Evolutionary conservation across 495 filamentous ascomycete genomes (phyloP), one percentile per base, ranked within the genome.

Genomic region (Penicillium odoratum): DNA sequence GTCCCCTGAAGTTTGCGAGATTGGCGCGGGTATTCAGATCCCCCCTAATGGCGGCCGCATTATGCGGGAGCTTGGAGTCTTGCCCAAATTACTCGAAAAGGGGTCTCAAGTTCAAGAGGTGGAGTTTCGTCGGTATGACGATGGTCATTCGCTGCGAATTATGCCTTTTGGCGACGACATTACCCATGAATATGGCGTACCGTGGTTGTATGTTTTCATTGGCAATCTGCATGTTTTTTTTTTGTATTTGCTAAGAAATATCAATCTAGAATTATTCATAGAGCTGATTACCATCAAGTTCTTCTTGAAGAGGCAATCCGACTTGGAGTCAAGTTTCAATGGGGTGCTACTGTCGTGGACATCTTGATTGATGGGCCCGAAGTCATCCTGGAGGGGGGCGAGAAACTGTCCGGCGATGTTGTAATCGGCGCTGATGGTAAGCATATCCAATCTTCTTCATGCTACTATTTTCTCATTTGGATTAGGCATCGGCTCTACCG

Each of bases 11-110:
- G 70, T 85, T 34, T 72, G 69, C 26, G 78, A 85, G 63, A 74
- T 81, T 29, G 65, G 70, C 40, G 79, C 79, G 6, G 81, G 81
- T 7, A 71, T 84, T 9, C 81, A 84, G 57, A 69, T 84, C 47
- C 80, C 81, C 3, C 81, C 81, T 7, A 84, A 84, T 62, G 76
- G 72, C 21, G 67, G 68, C 8, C 71, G 77, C 30, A 64, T 83
- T 0, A 69, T 84, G 47, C 59, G 69, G 30, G 55, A 69, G 46
- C 80, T 83, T 67, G 76, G 74, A n/a, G 62, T 86, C 3, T 62
- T 73, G 29, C 61, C 73, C n/a, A 53, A 65, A 25, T 59, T 85
- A 8, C 38, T 40, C 13, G 38, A 40, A 16, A 40, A 5, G 15
- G 38, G 38, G 38, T n/a, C 38, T 4, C 13, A 40, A 7, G 38